A percentile compares a stretch with the other conserved stretches of the same genome.
Conservation (phyloP, 2,329 filamentous ascomycete species). For the Nothomitra cinnamomea region DNA sequence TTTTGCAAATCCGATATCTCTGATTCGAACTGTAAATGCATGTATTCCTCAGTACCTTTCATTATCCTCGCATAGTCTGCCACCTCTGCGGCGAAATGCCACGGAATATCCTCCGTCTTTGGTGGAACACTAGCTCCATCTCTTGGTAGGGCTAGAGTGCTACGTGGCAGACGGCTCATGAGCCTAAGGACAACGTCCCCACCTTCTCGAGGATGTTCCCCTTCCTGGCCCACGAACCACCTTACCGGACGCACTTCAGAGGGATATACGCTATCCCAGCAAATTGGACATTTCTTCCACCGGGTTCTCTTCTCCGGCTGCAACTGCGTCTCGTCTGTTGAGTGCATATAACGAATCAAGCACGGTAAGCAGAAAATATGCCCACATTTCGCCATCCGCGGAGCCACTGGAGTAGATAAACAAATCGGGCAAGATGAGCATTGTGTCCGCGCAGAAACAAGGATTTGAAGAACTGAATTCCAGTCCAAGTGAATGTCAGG, state of each 20-base stretch:
- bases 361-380: conserved; percentile 95
- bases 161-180: conserved; percentile 63
- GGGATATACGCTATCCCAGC: conserved; percentile 85
- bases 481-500: conserved; percentile 84
- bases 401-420: conserved; percentile 78
- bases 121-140: conserved; percentile 59
- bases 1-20: conserved; percentile 58
- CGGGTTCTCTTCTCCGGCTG: conserved; percentile 49
- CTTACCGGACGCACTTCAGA: conserved; percentile 77
- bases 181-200: conserved; percentile 80
- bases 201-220: conserved; percentile 60
- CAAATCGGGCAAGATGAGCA: conserved; percentile 85
- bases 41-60: conserved; percentile 83
- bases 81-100: conserved; percentile 88
- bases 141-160: conserved; percentile 72
- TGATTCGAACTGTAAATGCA: conserved; percentile 60
- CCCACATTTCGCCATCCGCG: conserved; percentile 91
- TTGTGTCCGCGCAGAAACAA: conserved; percentile 82
- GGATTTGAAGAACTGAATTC: conserved; percentile 75
- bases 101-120: conserved; percentile 64
- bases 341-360: conserved; percentile 88
- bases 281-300: conserved; percentile 94
- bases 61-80: conserved; percentile 90
- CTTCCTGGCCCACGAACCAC: conserved; percentile 83
- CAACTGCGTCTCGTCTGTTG: conserved; percentile 46